phyloP scores from a whole-genome alignment of 495 filamentous ascomycete species.

The Rostrohypoxylon terebratum region DNA sequence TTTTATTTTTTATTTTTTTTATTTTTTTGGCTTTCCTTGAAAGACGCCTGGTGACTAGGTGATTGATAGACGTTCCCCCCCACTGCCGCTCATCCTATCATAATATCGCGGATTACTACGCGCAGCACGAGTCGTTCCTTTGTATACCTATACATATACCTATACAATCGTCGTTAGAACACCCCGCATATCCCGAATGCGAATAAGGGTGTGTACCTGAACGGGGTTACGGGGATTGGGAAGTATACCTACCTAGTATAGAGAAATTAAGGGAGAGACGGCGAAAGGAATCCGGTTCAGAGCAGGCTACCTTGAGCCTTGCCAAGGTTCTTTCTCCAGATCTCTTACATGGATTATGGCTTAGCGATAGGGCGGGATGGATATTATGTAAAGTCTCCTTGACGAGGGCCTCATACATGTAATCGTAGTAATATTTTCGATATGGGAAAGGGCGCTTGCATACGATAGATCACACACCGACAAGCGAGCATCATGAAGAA shows the following conservation, averaged over 20 bases:
- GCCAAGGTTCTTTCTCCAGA: constrained; percentile 41
- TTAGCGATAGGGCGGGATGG: constrained; percentile 28
- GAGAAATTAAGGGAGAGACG: constrained; percentile 40
- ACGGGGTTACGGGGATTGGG: constrained; percentile 3
- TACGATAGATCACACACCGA: constrained; percentile 31
- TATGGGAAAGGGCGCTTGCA: constrained; percentile 38
- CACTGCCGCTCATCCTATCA: constrained; percentile 13
- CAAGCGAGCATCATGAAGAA: constrained; percentile 7
- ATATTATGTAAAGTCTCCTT: constrained; percentile 15
- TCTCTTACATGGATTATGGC: constrained; percentile 9
- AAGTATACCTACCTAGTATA: no score
- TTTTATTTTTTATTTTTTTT: background rate
- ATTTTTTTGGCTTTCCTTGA: background rate
- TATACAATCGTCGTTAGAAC: constrained; percentile 30
- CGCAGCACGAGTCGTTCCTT: constrained; percentile 24
- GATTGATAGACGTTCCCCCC: constrained; percentile 37
- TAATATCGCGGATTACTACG: constrained; percentile 45
- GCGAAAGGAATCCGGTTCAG: constrained; percentile 35
- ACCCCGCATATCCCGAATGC: constrained; percentile 43
- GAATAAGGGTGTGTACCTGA: constrained; percentile 14
- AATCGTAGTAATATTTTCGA: constrained; percentile 36
- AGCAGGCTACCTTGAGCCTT: constrained; percentile 37
- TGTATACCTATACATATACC: no score
- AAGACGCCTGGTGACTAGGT: constrained; percentile 21
- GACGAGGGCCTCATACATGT: constrained; percentile 19